These are phyloP conservation scores for Prinsepia uniflora DNA, from an alignment of 306 rosid species.

Conservation along the genomic window DNA sequence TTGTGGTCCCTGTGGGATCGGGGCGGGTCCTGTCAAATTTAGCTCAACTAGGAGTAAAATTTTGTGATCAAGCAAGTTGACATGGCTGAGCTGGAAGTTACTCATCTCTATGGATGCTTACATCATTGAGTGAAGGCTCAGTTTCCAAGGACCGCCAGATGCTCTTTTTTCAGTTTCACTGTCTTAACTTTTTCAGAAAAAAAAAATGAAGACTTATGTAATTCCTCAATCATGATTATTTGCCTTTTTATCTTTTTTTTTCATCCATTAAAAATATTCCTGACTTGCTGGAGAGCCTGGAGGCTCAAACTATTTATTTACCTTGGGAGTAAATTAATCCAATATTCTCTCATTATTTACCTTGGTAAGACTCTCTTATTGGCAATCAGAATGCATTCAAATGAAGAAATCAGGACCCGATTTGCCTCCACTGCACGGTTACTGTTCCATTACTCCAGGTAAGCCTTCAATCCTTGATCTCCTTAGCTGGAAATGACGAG, in stretches of 20 bases:
- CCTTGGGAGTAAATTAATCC: too few species aligned
- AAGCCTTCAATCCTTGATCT: too few species aligned
- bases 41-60: not conserved
- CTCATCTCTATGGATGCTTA: not conserved
- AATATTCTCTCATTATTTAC: too few species aligned
- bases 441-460: too few species aligned
- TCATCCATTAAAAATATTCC: not conserved
- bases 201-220: not conserved
- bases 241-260: not conserved
- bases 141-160: not conserved
- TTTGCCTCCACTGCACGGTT: too few species aligned
- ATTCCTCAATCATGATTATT: slow-evolving; percentile 12
- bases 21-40: too few species aligned
- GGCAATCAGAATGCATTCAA: too few species aligned
- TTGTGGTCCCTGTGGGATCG: too few species aligned
- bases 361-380: too few species aligned
- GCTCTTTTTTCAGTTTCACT: not conserved
- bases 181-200: not conserved
- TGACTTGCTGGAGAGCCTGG: slow-evolving; percentile 16
- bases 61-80: not conserved
- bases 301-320: not conserved
- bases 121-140: not conserved
- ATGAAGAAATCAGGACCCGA: too few species aligned
- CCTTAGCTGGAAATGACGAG: too few species aligned
- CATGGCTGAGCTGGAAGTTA: not conserved